phyloP scores from a whole-genome alignment of 1,139 yeast species.

The Candida sp. region DNA sequence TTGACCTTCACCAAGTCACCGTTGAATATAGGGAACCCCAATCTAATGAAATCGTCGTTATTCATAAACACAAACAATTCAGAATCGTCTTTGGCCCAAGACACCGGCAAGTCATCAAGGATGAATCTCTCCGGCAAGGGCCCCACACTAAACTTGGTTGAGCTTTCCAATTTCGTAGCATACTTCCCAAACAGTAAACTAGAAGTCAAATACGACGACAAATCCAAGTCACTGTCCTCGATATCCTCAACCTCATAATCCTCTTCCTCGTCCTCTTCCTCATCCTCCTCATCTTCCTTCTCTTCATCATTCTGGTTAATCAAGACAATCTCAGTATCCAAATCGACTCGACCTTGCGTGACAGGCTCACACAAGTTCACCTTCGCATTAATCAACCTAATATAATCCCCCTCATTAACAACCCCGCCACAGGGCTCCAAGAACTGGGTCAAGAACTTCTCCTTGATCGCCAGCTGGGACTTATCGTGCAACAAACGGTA shows the following conservation, averaged over 20 bases:
- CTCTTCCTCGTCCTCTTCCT: conserved; percentile 11
- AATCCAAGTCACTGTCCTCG: conserved; percentile 23
- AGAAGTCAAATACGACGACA: conserved; percentile 40
- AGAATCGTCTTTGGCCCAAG: conserved; percentile 42
- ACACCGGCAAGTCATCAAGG: conserved; percentile 25
- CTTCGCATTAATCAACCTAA: conserved; percentile 50
- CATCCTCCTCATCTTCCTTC: conserved; percentile 9
- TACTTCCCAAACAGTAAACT: conserved; percentile 28
- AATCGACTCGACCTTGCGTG: conserved; percentile 61
- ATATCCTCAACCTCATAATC: conserved; percentile 10
- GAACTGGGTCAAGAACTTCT: conserved; percentile 30
- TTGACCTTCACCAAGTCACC: conserved; percentile 64
- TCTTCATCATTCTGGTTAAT: conserved; percentile 37
- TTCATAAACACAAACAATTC: conserved; percentile 58
- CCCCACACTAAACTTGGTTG: conserved; percentile 23
- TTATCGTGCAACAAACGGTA: conserved; percentile 39
- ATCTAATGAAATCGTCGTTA: conserved; percentile 52
- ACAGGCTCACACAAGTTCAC: conserved; percentile 74
- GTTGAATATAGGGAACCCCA: conserved; percentile 63
- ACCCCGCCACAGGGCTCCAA: conserved; percentile 33
- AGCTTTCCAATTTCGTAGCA: conserved; percentile 4
- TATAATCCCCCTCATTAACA: conserved; percentile 34
- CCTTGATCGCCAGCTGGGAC: conserved; percentile 27
- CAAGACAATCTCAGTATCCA: conserved; percentile 54
- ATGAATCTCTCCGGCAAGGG: conserved; percentile 36